Evolutionary conservation across 805 yeast species (phyloP).

Genomic region (Candida incommunis): DNA sequence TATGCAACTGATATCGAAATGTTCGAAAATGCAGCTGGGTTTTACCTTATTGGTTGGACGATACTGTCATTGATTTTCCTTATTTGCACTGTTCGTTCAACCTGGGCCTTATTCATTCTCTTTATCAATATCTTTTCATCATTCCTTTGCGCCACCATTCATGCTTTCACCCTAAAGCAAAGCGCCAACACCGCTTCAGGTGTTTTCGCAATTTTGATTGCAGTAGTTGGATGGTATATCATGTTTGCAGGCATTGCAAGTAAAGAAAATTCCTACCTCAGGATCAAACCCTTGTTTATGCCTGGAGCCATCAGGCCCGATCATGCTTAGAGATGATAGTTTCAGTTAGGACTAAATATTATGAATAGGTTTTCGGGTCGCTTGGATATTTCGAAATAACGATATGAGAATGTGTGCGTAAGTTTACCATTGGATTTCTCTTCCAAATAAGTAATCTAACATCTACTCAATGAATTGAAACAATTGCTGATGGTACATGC

Average conservation of each 20-base stretch:
- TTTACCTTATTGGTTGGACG: slow-evolving; percentile 49
- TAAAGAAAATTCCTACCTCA: slow-evolving; percentile 42
- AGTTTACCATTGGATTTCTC: no score
- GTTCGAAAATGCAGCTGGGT: slow-evolving; percentile 36
- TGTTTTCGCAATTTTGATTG: slow-evolving; percentile 40
- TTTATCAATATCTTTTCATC: slow-evolving; percentile 40
- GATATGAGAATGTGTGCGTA: no score
- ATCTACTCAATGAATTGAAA: no score
- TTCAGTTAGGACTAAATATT: no score
- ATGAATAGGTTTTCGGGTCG: no score
- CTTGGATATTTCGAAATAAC: no score
- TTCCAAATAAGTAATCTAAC: no score
- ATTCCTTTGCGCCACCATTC: slow-evolving; percentile 39
- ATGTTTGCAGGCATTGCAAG: slow-evolving; percentile 52
- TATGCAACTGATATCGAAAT: slow-evolving; percentile 20
- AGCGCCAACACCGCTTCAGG: slow-evolving; percentile 45
- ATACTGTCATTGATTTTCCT: slow-evolving; percentile 42
- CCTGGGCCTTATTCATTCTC: slow-evolving; percentile 45
- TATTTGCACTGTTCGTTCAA: slow-evolving; percentile 46
- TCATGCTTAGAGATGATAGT: no score
- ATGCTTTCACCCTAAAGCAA: slow-evolving; percentile 31
- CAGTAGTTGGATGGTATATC: slow-evolving; percentile 46
- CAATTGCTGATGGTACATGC: no score
- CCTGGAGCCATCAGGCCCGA: slow-evolving; percentile 22
- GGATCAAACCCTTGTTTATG: slow-evolving; percentile 35